A percentile compares a stretch with the other conserved stretches of the same genome.
Evolutionary conservation across 176 grass and related monocot genomes (phyloP).

Genomic region (Ensete glaucum): DNA sequence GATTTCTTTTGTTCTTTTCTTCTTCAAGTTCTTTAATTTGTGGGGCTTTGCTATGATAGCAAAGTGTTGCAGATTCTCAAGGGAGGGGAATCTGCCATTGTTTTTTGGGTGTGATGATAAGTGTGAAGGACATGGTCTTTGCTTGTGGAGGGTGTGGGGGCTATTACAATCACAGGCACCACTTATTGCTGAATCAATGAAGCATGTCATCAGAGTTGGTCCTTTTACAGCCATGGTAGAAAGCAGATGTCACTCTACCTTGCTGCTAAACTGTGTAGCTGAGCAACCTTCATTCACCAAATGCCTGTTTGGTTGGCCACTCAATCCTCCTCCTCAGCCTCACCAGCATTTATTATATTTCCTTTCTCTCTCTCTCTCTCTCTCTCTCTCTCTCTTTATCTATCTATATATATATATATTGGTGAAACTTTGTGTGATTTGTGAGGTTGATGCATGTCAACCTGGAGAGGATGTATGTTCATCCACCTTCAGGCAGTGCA

Average conservation of each 20-base stretch:
- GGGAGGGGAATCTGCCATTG: not conserved
- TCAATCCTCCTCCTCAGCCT: not conserved
- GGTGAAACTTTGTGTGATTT: not conserved
- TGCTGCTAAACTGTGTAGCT: no score
- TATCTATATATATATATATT: no score
- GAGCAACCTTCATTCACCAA: not conserved
- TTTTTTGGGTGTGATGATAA: not conserved
- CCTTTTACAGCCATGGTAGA: slow-evolving; percentile 4
- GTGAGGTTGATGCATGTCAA: not conserved
- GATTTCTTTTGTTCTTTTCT: slow-evolving; percentile 5
- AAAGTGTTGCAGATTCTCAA: slow-evolving; percentile 3
- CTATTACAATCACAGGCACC: not conserved
- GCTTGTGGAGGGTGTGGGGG: slow-evolving; percentile 1
- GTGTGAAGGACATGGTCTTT: not conserved
- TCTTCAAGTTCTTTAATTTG: slow-evolving; percentile 12
- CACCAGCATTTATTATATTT: not conserved
- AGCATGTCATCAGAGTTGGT: not conserved
- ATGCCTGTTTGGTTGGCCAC: not conserved
- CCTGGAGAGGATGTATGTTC: slow-evolving; percentile 8
- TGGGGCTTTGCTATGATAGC: slow-evolving; percentile 6
- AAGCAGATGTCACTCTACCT: not conserved
- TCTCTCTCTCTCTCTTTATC: no score
- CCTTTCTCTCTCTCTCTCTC: no score
- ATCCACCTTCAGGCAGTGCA: not conserved
- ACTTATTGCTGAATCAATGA: not conserved